Evolutionary conservation across 2,329 filamentous ascomycete species (phyloP), one percentile per base, ranked within the genome.

Genomic region (Sordariomycetes sp.): DNA sequence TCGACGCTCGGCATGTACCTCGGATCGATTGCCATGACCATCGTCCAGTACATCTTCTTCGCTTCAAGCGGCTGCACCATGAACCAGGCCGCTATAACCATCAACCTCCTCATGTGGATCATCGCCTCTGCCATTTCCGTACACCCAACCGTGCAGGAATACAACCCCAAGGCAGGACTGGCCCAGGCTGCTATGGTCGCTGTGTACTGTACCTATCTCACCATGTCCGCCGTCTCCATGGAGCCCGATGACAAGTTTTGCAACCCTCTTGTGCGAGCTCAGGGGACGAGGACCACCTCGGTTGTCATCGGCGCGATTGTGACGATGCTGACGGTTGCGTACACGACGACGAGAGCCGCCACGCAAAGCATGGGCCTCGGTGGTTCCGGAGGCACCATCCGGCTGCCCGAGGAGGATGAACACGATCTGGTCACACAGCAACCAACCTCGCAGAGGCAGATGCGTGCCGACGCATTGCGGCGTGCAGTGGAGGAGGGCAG

Each of bases 171-270:
- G 69, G 94, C 94, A 50, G 94, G 94, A 54, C 80, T 99, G 60
- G 94, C 94, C n/a, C 94, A 99, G 70, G 91, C 92, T 50, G 93
- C 94, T 61, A 97, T 97, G 83, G 94, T 99, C 52, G 90, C 92
- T 20, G 83, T 96, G 60, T 99, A 99, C 79, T 99, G 94, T 82
- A 97, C 94, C 51, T 99, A 99, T 69, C 83, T 99, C 58, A 99
- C 94, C 64, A 90, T 99, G 85, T 97, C 92, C 2, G 94, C 94
- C 28, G 94, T 99, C 1, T 96, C 91, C 58, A 97, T 99, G 94
- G 93, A 99, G 67, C 94, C 94, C 0, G 93, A 97, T 71, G 76
- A 97, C 76, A 87, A 89, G 65, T 82, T 89, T 63, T 99, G 94
- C 82, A 99, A 99, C 72, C 94, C 94, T 10, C 80, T 99, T 35